Evolutionary conservation across 2,329 filamentous ascomycete genomes (phyloP), one percentile per base, ranked within the genome.

Genomic region (Fusarium sp.): DNA sequence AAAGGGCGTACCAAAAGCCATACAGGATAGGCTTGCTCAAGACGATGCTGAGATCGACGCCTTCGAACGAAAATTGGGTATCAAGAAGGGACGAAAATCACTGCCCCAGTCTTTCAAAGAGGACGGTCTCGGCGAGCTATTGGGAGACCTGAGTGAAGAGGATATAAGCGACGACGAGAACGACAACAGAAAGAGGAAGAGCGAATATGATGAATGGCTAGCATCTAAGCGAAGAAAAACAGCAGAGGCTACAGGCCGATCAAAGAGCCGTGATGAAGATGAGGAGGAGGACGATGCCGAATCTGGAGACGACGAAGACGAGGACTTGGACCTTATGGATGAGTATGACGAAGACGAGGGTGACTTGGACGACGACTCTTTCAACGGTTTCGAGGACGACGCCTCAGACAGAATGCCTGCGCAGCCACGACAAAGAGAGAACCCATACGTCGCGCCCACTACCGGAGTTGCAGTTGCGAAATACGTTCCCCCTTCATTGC

Each of bases 1-100:
- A 19, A 58, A 53, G 7, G 40, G 59, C 2, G 19, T 69, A 11
- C 47, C 73, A 13, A 68, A 61, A 29, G 48, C 58, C 2, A 49
- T 64, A 64, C 19, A 73, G 87, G n/a, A 86, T 83, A 71, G 84
- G 67, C 79, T 97, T 5, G 88, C 86, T 1, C 82, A 91, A 60
- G 94, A 99, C 56, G 93, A 98, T 71, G 91, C 88, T 3, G 92
- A 97, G 68, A 98, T 99, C 67, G 89, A 90, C 19, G 88, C 88
- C 3, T 80, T 97, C 29, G 95, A 99, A 78, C 93, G 89, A 75
- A 96, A 91, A 71, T 79, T 99, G 4, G 94, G 95, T 0, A 83
- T 97, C 31, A 88, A 84, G 65, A 91, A 89, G 72, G 86, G 87
- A 24, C 90, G 89, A 58, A 96, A 92, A 71, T 88, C 85, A 29